These are phyloP conservation scores for Microdochium nivale DNA, from an alignment of 2,329 filamentous ascomycete species.

Conservation along the genomic window DNA sequence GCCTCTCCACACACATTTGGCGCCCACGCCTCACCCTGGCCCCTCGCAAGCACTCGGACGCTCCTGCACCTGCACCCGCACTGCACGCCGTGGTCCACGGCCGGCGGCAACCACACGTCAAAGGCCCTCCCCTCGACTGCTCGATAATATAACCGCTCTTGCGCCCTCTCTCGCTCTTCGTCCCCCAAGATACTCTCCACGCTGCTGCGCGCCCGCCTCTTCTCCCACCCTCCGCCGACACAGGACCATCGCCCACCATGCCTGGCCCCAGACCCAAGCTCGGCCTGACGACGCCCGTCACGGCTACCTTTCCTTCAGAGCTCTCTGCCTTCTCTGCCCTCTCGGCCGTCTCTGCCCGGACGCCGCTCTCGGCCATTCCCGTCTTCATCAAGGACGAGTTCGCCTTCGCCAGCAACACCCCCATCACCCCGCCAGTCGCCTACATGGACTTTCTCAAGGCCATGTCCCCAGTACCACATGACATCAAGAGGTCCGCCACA, in stretches of 20 bases:
- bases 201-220: background rate
- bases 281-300: conserved; percentile 52
- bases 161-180: background rate
- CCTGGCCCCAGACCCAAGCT: conserved; percentile 44
- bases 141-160: background rate
- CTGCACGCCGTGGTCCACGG: background rate
- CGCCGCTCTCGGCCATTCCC: conserved; percentile 53
- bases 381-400: conserved; percentile 58
- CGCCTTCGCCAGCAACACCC: conserved; percentile 61
- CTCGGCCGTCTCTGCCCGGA: conserved; percentile 58
- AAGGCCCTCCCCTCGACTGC: background rate
- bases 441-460: conserved; percentile 91
- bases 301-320: conserved; percentile 53
- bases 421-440: conserved; percentile 81
- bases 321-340: conserved; percentile 55
- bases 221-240: background rate
- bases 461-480: conserved; percentile 62
- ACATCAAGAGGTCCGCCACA: conserved; percentile 42
- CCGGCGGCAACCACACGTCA: background rate
- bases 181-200: background rate
- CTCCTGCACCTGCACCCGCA: background rate
- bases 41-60: too few species aligned
- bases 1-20: background rate
- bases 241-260: conserved; percentile 21
- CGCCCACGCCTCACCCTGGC: background rate